These are phyloP conservation scores for Aspergillus sclerotioniger DNA, from an alignment of 495 filamentous ascomycete species.

Conservation along the genomic window DNA sequence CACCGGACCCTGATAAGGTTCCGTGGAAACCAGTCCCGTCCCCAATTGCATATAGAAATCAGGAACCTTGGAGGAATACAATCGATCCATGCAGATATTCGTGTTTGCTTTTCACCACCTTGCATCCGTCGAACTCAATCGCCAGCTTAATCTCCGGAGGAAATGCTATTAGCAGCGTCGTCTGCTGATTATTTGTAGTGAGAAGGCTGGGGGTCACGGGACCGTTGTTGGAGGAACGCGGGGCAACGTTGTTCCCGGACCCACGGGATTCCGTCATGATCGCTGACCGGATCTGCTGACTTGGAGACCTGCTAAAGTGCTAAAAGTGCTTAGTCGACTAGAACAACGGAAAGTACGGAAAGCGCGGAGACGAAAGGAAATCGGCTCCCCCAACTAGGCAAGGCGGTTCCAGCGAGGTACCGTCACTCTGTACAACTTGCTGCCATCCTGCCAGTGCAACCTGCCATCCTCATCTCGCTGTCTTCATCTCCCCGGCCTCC, in stretches of 20 bases:
- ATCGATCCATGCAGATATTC: too few species aligned
- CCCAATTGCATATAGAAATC: too few species aligned
- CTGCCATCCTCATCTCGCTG: neutral
- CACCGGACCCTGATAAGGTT: too few species aligned
- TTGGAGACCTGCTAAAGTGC: neutral
- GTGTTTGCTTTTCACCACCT: too few species aligned
- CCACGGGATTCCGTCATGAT: conserved; percentile 1
- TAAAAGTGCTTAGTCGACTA: neutral
- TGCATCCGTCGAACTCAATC: neutral
- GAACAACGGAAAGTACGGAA: neutral
- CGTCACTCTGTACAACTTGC: neutral
- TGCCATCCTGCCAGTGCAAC: neutral
- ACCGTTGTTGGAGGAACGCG: neutral
- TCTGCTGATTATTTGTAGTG: neutral
- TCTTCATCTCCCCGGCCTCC: neutral
- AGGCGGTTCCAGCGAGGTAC: conserved; percentile 1
- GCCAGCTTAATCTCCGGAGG: neutral
- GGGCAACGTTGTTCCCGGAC: conserved; percentile 5
- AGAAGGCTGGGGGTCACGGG: neutral
- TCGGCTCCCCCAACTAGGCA: neutral
- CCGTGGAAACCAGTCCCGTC: too few species aligned
- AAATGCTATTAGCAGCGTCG: neutral
- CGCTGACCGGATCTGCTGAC: neutral
- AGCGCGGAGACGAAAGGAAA: conserved; percentile 2
- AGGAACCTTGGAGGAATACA: too few species aligned